Percentiles rank a stretch among this genome's conserved stretches.
These are phyloP conservation scores for Cercospora sojina DNA, from an alignment of 2,329 filamentous ascomycete species.

Conservation along the genomic window DNA sequence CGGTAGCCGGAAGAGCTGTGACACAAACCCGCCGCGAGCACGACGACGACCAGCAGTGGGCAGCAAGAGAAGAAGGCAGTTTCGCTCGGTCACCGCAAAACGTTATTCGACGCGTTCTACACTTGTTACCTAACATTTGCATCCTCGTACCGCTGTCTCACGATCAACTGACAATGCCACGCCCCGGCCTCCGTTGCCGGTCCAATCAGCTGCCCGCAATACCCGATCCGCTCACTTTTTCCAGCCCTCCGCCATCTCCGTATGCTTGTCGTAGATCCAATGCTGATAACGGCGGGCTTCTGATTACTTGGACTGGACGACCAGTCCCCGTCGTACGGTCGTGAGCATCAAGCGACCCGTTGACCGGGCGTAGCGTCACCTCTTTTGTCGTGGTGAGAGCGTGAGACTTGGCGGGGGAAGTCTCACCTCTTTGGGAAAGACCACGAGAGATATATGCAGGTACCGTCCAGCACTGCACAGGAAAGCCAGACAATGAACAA, in stretches of 20 bases:
- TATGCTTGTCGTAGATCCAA: neutral
- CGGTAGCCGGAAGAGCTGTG: constrained; percentile 3
- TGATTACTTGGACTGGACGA: constrained; percentile 13
- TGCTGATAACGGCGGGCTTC: constrained; percentile 4
- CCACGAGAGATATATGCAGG: constrained; percentile 13
- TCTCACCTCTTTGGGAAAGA: constrained; percentile 8
- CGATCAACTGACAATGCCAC: constrained; percentile 1
- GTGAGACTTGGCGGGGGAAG: constrained; percentile 5
- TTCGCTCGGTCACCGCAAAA: constrained; percentile 7
- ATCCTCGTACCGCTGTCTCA: neutral
- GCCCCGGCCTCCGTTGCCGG: neutral
- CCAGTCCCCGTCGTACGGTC: neutral
- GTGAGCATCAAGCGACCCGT: neutral
- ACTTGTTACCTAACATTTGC: constrained; percentile 16
- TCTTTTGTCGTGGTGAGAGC: constrained; percentile 11
- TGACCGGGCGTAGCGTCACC: constrained; percentile 6
- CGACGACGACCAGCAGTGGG: neutral
- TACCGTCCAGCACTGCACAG: neutral
- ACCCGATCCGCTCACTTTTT: constrained; percentile 5
- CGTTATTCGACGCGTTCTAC: neutral
- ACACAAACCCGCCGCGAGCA: neutral
- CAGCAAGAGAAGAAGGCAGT: neutral
- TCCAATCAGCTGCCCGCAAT: constrained; percentile 6
- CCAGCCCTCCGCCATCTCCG: neutral
- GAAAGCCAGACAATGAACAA: neutral